Conservation (phyloP, 176 grass and related monocot species). For the Paspalum vaginatum region DNA sequence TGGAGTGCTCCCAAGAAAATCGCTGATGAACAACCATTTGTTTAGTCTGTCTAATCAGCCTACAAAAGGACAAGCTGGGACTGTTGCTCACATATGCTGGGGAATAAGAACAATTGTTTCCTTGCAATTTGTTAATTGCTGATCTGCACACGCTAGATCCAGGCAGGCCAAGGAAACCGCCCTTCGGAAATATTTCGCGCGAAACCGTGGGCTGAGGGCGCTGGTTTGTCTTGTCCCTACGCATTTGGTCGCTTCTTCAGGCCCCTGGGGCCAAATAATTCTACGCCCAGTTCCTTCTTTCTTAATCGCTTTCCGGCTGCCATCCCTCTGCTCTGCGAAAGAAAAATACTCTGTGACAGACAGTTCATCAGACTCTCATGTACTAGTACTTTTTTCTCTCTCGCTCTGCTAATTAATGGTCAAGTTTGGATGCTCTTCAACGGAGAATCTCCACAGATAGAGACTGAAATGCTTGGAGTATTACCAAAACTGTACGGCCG, state of each 20-base stretch:
- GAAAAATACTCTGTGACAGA: background rate
- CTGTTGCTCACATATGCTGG: conserved; percentile 41
- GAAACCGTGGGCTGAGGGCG: conserved; percentile 64
- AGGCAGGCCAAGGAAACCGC: conserved; percentile 43
- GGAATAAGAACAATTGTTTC: conserved; percentile 54
- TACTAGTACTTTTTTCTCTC: background rate
- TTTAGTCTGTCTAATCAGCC: conserved; percentile 27
- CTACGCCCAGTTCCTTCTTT: background rate
- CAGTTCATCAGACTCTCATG: background rate
- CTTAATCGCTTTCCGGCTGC: conserved; percentile 14
- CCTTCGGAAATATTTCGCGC: conserved; percentile 15
- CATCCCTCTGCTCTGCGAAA: background rate
- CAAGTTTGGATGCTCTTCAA: conserved; percentile 18
- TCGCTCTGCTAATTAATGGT: conserved; percentile 1
- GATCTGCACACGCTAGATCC: conserved; percentile 38
- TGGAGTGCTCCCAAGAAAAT: conserved; percentile 38
- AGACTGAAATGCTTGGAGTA: conserved; percentile 30
- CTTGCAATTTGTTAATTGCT: conserved; percentile 39
- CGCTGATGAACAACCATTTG: conserved; percentile 36
- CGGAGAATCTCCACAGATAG: conserved; percentile 36
- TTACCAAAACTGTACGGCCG: background rate
- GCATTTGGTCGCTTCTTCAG: conserved; percentile 39
- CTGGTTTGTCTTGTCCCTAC: conserved; percentile 47
- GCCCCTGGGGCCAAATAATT: conserved; percentile 29
- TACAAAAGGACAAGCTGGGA: conserved; percentile 24